Percentiles rank a stretch among this genome's conserved stretches.
Evolutionary conservation across 2,329 filamentous ascomycete species (phyloP).

Genomic region (Fusarium virguliforme): DNA sequence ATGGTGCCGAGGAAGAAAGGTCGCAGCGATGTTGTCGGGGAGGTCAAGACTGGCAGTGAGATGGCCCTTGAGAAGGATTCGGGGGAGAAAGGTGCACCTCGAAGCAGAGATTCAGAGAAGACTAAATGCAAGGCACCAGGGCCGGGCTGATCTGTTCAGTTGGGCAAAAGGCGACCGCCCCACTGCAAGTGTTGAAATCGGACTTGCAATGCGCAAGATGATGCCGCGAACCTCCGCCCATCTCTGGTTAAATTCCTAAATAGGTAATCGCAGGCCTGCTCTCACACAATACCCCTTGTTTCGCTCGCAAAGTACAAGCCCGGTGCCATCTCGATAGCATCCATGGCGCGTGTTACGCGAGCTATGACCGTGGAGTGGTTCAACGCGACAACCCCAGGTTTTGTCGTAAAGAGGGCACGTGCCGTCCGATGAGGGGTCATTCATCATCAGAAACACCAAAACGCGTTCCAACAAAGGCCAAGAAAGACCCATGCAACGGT

Average conservation of each 20-base stretch:
- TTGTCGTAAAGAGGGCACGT: background rate
- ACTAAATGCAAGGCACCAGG: background rate
- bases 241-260: background rate
- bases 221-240: background rate
- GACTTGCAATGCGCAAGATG: too few relatives aligned
- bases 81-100: background rate
- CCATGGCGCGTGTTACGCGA: background rate
- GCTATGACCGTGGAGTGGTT: slow-evolving; percentile 6
- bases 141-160: background rate
- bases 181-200: too few relatives aligned
- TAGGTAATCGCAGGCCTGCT: background rate
- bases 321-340: background rate
- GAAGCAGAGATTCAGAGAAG: background rate
- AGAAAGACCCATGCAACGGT: background rate
- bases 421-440: background rate
- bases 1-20: too few relatives aligned
- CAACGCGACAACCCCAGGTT: background rate
- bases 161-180: background rate
- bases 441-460: background rate
- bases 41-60: background rate
- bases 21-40: background rate
- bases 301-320: background rate
- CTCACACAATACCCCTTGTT: background rate
- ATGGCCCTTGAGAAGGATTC: background rate
- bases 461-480: background rate